Evolutionary conservation across 148 eudicot genomes (phyloP), one percentile per base, ranked within the genome.

Genomic region (Rhododendron kiyosumense): DNA sequence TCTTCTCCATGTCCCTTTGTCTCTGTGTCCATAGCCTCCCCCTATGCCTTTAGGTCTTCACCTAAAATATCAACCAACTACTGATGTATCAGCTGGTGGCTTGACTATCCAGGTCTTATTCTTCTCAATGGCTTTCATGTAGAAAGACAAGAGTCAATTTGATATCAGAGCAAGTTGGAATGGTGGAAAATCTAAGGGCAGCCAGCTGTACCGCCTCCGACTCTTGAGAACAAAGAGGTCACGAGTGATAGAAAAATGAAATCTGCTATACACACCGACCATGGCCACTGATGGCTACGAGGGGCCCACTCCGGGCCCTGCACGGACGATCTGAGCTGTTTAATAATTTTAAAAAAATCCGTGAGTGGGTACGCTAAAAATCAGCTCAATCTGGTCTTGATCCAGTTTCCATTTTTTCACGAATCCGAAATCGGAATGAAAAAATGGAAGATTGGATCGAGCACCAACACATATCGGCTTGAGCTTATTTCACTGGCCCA

Each of bases 1-100:
- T 63, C 12, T 63, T 24, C 69, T 63, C 28, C 8, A 63, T n/a
- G 11, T 10, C 73, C 73, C 32, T n/a, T 65, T 59, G 86, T 90
- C 89, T 38, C 17, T 57, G 52, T 9, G 14, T n/a, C 73, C 1
- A 5, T 65, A 65, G 73, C 32, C 13, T 65, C 5, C 13, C 0
- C 73, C 73, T 65, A 24, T n/a, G 73, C 73, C 73, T 65, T 65
- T 2, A n/a, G 26, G 14, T 65, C 73, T 65, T 26, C 32, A n/a
- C 73, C 73, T 65, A 65, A 10, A 57, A 57, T 24, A 65, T 65
- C 13, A 65, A 65, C 71, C 71, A n/a, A n/a, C 71, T 30, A 63
- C 12, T n/a, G 71, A 65, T n/a, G 71, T 65, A 65, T n/a, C 17
- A 45, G 52, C 5, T 78, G 81, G 48, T 78, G 51, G 14, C 28